Evolutionary conservation across 2,329 filamentous ascomycete species (phyloP), one percentile per base, ranked within the genome.

Genomic region (Rugonectria rugulosa): DNA sequence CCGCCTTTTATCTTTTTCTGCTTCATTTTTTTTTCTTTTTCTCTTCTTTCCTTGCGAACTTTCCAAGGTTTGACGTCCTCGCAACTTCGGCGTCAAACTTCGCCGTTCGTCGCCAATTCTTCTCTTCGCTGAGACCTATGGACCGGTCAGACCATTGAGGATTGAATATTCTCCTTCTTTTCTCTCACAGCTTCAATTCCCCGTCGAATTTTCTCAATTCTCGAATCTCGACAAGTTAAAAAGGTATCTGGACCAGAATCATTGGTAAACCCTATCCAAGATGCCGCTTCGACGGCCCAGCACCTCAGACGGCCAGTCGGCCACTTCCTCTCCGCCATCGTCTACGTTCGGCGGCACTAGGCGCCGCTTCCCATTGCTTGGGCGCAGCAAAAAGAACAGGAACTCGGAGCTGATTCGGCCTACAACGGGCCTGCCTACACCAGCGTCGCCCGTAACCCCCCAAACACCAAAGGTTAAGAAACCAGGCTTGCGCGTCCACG

Each of bases 401-500:
- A 53, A 60, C 31, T 63, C 65, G 15, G 60, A 66, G n/a, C 54
- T 62, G 27, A 52, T 59, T 38, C 57, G 56, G 29, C 61, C 64
- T 4, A 56, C 65, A n/a, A 63, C 66, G 6, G 42, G 60, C 40
- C 46, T 53, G 26, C 29, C 61, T 40, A 44, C 45, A 24, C 53
- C 56, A 34, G 53, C 38, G 15, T 37, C 47, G 8, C 19, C 45
- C 61, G 10, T 50, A 43, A 20, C 29, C 56, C 19, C 34, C 53
- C 14, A 58, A 54, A 24, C 42, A 36, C 27, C 55, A 26, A 67
- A 65, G 45, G 29, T 48, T 20, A 53, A 50, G 49, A 60, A 60
- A 20, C 50, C 65, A 19, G 56, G 64, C 19, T 69, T 82, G 23
- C 70, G 73, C 26, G 73, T 82, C 14, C 73, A 77, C 21, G 73